Base-by-base conservation (phyloP, 257 asterid genomes). In the Hygrophila difformis region DNA sequence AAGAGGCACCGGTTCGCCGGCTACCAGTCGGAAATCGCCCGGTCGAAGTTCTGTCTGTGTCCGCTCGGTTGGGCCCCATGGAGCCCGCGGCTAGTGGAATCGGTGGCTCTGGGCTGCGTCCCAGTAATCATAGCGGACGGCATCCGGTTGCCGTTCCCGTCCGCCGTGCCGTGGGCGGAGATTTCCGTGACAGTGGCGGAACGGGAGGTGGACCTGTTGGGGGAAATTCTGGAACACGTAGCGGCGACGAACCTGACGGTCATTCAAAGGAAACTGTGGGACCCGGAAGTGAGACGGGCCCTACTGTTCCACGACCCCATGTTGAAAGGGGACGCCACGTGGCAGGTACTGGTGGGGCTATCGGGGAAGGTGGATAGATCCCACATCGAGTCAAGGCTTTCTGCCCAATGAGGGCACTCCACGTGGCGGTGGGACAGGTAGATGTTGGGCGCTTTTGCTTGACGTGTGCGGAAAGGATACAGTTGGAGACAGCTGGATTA, bases 31-130 rank as follows among this genome's bases (percentile, higher is more conserved):
- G 99, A 91, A 55, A 91, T 91, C 0, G 68, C 57, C 0, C 68
- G 93, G 12, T 73, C 97, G 8, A 67, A 58, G 33, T 87, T 87
- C 42, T 87, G 97, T 48, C 24, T 88, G 13, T 79, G 95, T 35
- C 97, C 97, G 0, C 19, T 78, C 23, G 97, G 95, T 5, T 88
- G 97, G 97, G 95, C 97, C 21, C 97, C 95, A 1, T 88, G 97
- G 97, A 84, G 97, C 50, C 95, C 97, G 1, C 55, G 97, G 62
- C 59, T 88, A 12, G 94, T 88, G 0, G 97, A 88, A 49, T 79
- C 95, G 2, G 95, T 88, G 8, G 93, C 69, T 1, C 38, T 88
- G 2, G 97, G 97, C 0, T 88, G 97, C 14, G 81, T 88, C 0
- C 95, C 95, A 46, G 94, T 88, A 0, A 77, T 88, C 8, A 76